These are phyloP conservation scores for Xylaria intraflava DNA, from an alignment of 495 filamentous ascomycete genomes.

Conservation along the genomic window DNA sequence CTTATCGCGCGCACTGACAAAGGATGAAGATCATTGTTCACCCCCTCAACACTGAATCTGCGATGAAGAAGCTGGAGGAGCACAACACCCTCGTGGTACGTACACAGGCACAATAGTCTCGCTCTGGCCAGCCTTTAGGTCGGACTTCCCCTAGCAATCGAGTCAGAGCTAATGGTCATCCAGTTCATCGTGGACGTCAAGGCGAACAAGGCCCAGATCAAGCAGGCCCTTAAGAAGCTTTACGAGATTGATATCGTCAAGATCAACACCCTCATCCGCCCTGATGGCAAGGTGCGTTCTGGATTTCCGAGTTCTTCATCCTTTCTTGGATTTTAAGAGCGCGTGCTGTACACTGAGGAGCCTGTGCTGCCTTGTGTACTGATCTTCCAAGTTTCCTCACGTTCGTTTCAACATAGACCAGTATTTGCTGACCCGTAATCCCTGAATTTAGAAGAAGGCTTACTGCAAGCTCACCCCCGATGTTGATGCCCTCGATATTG, in stretches of 20 bases:
- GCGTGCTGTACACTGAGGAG: neutral
- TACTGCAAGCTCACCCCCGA: constrained; percentile 91
- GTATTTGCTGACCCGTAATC: constrained; percentile 50
- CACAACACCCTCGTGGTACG: constrained; percentile 85
- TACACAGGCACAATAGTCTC: neutral
- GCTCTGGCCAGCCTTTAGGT: neutral
- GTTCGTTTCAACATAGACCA: constrained; percentile 62
- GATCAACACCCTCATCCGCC: constrained; percentile 95
- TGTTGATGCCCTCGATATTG: constrained; percentile 98
- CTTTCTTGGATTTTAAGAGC: neutral
- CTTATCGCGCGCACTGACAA: neutral
- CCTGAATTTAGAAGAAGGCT: constrained; percentile 70
- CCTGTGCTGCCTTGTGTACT: neutral
- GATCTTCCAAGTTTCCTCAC: neutral
- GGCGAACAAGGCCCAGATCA: constrained; percentile 99
- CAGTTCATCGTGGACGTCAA: constrained; percentile 95
- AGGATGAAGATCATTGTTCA: constrained; percentile 57
- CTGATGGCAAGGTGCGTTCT: constrained; percentile 1
- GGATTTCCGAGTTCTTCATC: neutral
- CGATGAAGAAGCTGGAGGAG: constrained; percentile 99
- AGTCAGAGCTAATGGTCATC: neutral
- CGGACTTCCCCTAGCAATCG: neutral
- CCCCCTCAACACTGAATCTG: constrained; percentile 93
- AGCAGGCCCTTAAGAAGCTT: constrained; percentile 95
- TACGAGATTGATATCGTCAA: constrained; percentile 97